Conservation (phyloP, 2,329 filamentous ascomycete genomes). For the Hymenoscyphus salicellus region DNA sequence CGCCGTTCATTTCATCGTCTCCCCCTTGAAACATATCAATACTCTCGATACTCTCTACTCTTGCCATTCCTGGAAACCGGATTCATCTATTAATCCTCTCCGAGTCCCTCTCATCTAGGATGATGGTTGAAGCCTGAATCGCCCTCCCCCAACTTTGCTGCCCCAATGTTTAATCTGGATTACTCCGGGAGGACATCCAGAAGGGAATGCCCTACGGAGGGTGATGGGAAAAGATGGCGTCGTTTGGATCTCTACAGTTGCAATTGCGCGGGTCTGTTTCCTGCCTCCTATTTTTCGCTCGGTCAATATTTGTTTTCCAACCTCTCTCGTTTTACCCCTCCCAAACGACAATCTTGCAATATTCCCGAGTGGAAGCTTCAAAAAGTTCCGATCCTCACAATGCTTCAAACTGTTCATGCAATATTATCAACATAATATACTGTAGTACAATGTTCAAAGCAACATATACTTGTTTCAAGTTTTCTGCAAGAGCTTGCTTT, state of each 20-base stretch:
- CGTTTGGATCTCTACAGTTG: background rate
- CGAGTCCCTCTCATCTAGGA: background rate
- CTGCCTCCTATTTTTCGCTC: background rate
- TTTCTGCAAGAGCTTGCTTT: conserved; percentile 1
- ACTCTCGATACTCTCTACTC: background rate
- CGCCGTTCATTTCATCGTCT: background rate
- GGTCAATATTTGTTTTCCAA: background rate
- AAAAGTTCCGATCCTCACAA: too few relatives aligned
- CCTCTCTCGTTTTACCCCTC: background rate
- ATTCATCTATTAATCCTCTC: background rate
- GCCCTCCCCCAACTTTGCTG: background rate
- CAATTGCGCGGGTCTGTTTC: background rate
- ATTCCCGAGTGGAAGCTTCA: background rate
- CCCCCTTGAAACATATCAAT: background rate
- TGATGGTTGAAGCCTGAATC: background rate
- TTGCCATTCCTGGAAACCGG: background rate
- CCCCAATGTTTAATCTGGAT: background rate
- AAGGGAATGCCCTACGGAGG: background rate
- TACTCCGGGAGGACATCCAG: background rate
- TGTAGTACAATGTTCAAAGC: background rate
- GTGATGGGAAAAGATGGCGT: background rate
- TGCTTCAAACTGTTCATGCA: background rate
- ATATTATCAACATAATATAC: background rate
- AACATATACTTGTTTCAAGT: conserved; percentile 1
- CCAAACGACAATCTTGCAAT: background rate